A percentile compares a stretch with the other conserved stretches of the same genome.
Conservation (phyloP, 2,329 filamentous ascomycete species). For the Corynespora cassiicola region DNA sequence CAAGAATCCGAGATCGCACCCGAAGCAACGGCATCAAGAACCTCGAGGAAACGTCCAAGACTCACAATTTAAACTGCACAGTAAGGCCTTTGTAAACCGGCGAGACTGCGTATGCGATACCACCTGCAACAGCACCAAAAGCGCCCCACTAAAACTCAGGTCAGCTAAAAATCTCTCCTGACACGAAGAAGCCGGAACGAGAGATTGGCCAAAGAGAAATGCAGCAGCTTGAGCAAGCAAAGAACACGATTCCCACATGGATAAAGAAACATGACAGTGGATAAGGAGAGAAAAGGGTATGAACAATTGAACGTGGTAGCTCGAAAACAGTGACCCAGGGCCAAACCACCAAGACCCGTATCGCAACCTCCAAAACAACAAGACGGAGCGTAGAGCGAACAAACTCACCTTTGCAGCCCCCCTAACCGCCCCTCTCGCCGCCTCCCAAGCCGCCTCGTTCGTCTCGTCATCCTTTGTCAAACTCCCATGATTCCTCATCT, state of each 20-base stretch:
- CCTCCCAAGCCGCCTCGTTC: conserved; percentile 74
- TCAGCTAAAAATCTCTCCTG: background rate
- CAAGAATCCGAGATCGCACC: background rate
- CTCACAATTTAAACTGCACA: conserved; percentile 43
- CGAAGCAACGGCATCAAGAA: background rate
- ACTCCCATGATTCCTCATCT: conserved; percentile 61
- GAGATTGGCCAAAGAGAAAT: no score
- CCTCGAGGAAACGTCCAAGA: conserved; percentile 1
- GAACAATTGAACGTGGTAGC: no score
- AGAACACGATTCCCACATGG: no score
- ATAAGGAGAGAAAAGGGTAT: no score
- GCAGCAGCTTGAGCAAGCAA: no score
- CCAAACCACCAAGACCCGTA: background rate
- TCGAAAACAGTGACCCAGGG: no score
- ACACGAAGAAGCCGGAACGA: no score
- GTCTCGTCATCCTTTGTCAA: conserved; percentile 69
- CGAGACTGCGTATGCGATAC: conserved; percentile 67
- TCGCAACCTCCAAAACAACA: conserved; percentile 1
- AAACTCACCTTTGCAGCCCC: conserved; percentile 68
- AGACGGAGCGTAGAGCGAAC: conserved; percentile 2
- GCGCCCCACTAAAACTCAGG: conserved; percentile 65
- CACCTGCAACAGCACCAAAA: conserved; percentile 68
- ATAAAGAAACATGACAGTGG: no score
- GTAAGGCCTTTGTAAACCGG: conserved; percentile 71
- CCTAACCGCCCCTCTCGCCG: conserved; percentile 68